Evolutionary conservation across 257 asterid genomes (phyloP), one percentile per base, ranked within the genome.

Genomic region (Galeopsis tetrahit): DNA sequence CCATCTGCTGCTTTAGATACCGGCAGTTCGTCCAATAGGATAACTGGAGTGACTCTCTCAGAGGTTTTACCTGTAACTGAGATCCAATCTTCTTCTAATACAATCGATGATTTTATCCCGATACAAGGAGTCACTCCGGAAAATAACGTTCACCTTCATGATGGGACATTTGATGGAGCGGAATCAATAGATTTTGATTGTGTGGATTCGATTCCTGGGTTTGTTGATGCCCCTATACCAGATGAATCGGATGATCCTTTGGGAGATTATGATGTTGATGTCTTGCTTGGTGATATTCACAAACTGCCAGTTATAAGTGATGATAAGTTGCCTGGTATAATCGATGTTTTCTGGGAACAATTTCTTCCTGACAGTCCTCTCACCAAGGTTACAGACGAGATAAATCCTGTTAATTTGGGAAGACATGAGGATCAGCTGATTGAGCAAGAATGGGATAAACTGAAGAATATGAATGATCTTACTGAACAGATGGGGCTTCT

Each of bases 281-380:
- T 77, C 39, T 63, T 85, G 79, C 77, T 79, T 14, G 91, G 79
- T 58, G 89, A 81, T 73, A 72, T 78, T 59, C 88, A 84, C 51
- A 82, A 82, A 72, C 87, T 86, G 64, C 89, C 93, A 4, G 88
- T 87, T 32, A 86, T 83, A 51, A 69, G 80, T 33, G 89, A 85
- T 48, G 90, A 79, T 55, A 82, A 85, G 72, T 91, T 86, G 55
- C 90, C 97, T 1, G 87, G 90, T 34, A 90, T 88, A 63, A 78
- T 85, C 57, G 96, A 90, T 78, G 86, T 79, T 46, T 90, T 90
- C 78, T 86, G 96, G 97, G 97, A 88, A 82, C 96, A 90, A 42
- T 86, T 90, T 81, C 96, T 90, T 58, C 83, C 92, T 5, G 77
- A 73, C 49, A 80, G 84, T 77, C 86, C 92, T 67, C 79, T 84